Base-by-base conservation (phyloP, 208 protist genomes). In the Histomonas meleagridis region DNA sequence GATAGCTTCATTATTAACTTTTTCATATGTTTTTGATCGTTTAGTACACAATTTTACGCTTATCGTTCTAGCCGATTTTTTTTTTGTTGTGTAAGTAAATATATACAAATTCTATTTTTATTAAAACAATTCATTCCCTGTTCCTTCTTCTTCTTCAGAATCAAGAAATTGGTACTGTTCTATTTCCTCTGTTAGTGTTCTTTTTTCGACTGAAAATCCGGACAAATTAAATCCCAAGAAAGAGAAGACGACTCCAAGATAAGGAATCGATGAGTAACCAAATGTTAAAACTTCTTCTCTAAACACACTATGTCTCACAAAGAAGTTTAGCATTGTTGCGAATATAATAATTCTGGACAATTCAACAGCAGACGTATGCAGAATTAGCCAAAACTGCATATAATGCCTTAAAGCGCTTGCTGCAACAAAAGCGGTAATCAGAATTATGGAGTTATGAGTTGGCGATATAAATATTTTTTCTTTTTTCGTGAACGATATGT, bases 281-380 rank as follows among this genome's bases (percentile, higher is more conserved):
- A 65, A 65, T n/a, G 60, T n/a, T 65, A 26, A 10, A 26, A 10
- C 60, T 12, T 65, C 60, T 65, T 65, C 60, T n/a, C 60, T 10
- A 65, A 65, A 65, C 16, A 65, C 60, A 32, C 7, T 26, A 65
- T 65, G 60, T n/a, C 60, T 10, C 23, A 65, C 60, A n/a, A 5
- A 12, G 23, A 65, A 65, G 21, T 32, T 65, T 26, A 65, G 16
- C 60, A 65, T 32, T 32, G 16, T 65, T 65, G 60, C 16, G 23
- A 10, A 65, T 26, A 65, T 65, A 32, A 65, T 26, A 65, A 65
- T 26, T n/a, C 60, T 12, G 3, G 60, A n/a, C 3, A 32, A 65
- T 65, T 65, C 60, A 65, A 65, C 60, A 65, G 60, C 60, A n/a
- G 60, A 65, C n/a, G 60, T 65, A 65, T 65, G 60, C 60, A 65